Conservation (phyloP, 108 stramenopile species). For the Epithemia pelagica region DNA sequence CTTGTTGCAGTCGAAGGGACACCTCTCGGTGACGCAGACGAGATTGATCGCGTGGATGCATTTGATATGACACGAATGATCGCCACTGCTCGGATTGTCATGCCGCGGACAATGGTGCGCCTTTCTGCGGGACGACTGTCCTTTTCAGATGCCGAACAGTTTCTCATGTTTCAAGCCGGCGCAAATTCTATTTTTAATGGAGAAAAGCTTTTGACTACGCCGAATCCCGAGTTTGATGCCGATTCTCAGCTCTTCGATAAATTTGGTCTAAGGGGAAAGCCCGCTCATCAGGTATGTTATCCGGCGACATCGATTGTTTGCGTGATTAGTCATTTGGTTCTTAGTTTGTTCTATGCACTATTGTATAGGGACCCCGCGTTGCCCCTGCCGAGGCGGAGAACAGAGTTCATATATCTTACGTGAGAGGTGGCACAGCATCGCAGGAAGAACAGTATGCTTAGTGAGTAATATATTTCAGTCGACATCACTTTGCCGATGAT, state of each 20-base stretch:
- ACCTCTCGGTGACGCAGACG: conserved; percentile 82
- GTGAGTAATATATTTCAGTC: no score
- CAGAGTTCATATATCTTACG: conserved; percentile 65
- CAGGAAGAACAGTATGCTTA: background rate
- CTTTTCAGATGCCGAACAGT: conserved; percentile 93
- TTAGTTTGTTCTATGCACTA: no score
- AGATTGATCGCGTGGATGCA: conserved; percentile 75
- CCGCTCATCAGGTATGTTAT: conserved; percentile 87
- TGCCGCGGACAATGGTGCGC: conserved; percentile 97
- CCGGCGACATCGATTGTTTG: no score
- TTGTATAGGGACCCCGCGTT: conserved; percentile 73
- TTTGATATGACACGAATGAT: conserved; percentile 98
- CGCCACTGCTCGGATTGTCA: conserved; percentile 94
- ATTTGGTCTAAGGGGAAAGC: conserved; percentile 88
- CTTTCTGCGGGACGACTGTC: conserved; percentile 91
- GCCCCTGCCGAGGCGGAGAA: conserved; percentile 59
- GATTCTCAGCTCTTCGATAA: conserved; percentile 84
- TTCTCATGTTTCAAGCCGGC: conserved; percentile 95
- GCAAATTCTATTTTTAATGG: conserved; percentile 98
- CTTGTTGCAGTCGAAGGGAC: conserved; percentile 89
- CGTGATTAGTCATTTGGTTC: no score
- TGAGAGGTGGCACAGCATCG: conserved; percentile 23
- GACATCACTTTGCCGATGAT: no score
- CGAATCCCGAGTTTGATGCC: conserved; percentile 90
- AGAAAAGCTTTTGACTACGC: conserved; percentile 92